Percentiles rank a stretch among this genome's conserved stretches.
phyloP scores from a whole-genome alignment of 2,329 filamentous ascomycete genomes.

The Ophiognomonia clavigignenti-juglandacearum region DNA sequence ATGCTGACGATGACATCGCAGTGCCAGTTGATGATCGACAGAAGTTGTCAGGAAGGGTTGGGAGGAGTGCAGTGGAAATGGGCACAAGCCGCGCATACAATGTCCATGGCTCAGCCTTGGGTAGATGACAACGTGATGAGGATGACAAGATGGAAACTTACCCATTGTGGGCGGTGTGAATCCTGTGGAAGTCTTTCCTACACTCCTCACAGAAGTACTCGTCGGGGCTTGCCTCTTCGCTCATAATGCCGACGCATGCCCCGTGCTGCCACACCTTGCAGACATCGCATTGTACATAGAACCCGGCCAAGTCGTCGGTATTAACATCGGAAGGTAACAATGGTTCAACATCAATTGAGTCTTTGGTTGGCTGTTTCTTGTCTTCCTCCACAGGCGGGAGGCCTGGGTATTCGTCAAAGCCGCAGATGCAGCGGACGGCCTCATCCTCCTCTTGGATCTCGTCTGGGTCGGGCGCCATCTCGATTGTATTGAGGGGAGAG shows the following conservation, averaged over 20 bases:
- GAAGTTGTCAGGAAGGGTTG: too few relatives aligned
- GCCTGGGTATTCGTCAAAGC: slow-evolving; percentile 90
- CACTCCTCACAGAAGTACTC: slow-evolving; percentile 98
- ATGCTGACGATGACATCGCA: too few relatives aligned
- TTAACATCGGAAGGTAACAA: slow-evolving; percentile 56
- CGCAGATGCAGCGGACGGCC: slow-evolving; percentile 91
- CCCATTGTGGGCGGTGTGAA: slow-evolving; percentile 78
- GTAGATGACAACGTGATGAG: too few relatives aligned
- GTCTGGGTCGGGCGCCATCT: slow-evolving; percentile 59
- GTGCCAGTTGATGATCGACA: too few relatives aligned
- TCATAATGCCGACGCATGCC: slow-evolving; percentile 94
- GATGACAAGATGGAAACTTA: slow-evolving; percentile 44
- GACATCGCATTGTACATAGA: slow-evolving; percentile 96
- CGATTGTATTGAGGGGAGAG: slow-evolving; percentile 36
- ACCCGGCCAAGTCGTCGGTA: slow-evolving; percentile 79
- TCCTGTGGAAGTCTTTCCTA: slow-evolving; percentile 83
- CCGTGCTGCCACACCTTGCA: slow-evolving; percentile 99
- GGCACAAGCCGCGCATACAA: background rate
- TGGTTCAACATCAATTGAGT: slow-evolving; percentile 52
- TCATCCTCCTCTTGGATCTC: slow-evolving; percentile 75
- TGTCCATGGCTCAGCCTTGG: background rate
- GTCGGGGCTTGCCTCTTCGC: slow-evolving; percentile 86
- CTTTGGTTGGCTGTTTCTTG: slow-evolving; percentile 46
- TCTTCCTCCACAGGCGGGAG: slow-evolving; percentile 60
- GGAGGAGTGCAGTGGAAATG: background rate